These are phyloP conservation scores for Suhomyces chickasaworum DNA, from an alignment of 1,139 yeast genomes.

Conservation along the genomic window DNA sequence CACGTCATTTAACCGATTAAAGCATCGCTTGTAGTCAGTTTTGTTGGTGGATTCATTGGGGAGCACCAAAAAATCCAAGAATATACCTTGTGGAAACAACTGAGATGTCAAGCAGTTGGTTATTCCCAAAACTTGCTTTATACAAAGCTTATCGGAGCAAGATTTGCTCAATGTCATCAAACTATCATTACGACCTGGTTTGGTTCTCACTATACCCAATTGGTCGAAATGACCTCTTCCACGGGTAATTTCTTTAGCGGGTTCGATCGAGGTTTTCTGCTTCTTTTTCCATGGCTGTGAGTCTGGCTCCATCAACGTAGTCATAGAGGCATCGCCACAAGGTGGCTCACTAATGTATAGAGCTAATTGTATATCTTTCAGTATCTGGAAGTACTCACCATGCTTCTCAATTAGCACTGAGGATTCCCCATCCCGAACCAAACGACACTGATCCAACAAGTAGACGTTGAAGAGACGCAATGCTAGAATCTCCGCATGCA, in stretches of 20 bases:
- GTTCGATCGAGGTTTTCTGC: conserved; percentile 6
- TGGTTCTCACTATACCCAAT: conserved; percentile 75
- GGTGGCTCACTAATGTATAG: conserved; percentile 81
- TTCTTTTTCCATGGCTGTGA: conserved; percentile 18
- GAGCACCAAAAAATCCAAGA: conserved; percentile 56
- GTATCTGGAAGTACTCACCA: conserved; percentile 28
- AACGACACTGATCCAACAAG: conserved; percentile 31
- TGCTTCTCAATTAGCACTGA: conserved; percentile 24
- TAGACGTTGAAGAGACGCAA: conserved; percentile 65
- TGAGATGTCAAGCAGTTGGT: conserved; percentile 51
- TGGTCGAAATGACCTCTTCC: conserved; percentile 66
- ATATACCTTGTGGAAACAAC: conserved; percentile 45
- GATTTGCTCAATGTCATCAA: conserved; percentile 72
- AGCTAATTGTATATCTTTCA: conserved; percentile 44
- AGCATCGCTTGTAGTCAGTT: conserved; percentile 55
- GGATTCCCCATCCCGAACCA: conserved; percentile 8
- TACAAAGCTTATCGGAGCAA: conserved; percentile 80
- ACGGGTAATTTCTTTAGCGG: conserved; percentile 28
- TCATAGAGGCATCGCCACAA: conserved; percentile 88
- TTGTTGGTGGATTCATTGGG: conserved; percentile 36
- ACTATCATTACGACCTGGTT: conserved; percentile 88
- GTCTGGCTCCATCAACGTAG: conserved; percentile 19
- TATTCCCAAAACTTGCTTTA: conserved; percentile 65
- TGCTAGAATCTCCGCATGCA: conserved; percentile 84
- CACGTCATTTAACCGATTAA: conserved; percentile 21